These are phyloP conservation scores for Potentilla sterilis DNA, from an alignment of 306 rosid species.

Conservation along the genomic window DNA sequence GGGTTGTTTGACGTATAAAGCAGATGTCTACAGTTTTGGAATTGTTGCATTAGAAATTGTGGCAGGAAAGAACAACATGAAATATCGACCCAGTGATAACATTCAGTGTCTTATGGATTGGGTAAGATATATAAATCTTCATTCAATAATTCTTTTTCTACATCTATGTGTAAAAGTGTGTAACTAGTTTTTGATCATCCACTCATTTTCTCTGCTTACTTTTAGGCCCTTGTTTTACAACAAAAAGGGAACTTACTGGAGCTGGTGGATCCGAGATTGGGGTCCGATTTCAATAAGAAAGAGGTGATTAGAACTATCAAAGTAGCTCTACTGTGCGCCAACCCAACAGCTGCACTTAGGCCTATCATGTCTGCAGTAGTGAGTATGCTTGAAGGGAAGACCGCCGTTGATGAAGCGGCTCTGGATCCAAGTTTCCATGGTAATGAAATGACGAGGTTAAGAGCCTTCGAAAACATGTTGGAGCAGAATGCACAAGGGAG, in stretches of 20 bases:
- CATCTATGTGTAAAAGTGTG: not conserved
- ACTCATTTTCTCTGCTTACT: not conserved
- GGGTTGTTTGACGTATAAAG: constrained; percentile 19
- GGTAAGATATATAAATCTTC: constrained; percentile 19
- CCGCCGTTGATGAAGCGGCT: not conserved
- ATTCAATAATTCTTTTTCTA: not conserved
- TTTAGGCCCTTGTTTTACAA: constrained; percentile 22
- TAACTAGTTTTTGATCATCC: not conserved
- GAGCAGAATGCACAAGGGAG: not conserved
- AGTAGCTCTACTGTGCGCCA: constrained; percentile 25
- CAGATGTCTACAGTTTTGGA: constrained; percentile 28
- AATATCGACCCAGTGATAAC: constrained; percentile 43
- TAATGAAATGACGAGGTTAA: not conserved
- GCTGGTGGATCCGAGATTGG: constrained; percentile 21
- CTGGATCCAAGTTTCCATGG: constrained; percentile 7
- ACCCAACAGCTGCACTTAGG: constrained; percentile 23
- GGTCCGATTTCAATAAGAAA: constrained; percentile 10
- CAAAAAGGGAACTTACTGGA: not conserved
- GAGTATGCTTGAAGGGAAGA: constrained; percentile 17
- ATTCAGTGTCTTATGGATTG: constrained; percentile 52
- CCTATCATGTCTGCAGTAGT: constrained; percentile 25
- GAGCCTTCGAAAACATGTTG: not conserved
- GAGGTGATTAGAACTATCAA: constrained; percentile 12
- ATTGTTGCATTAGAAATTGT: constrained; percentile 16
- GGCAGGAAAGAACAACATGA: constrained; percentile 23